Evolutionary conservation across 257 asterid genomes (phyloP).

Genomic region (Osmanthus fragrans): DNA sequence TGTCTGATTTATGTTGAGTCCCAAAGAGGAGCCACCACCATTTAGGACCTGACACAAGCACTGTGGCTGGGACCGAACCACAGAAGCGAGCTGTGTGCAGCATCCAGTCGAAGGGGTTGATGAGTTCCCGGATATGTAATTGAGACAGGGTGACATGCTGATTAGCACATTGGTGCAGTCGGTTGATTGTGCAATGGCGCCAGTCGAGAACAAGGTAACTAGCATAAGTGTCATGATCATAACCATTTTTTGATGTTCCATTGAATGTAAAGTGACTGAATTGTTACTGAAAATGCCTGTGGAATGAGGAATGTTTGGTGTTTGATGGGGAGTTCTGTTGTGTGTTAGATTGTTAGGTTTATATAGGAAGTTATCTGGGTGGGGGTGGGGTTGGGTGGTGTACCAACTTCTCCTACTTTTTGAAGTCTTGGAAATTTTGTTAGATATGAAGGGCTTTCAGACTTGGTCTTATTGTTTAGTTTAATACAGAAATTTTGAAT

Average conservation of each 20-base stretch:
- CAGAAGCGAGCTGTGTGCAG: conserved; percentile 69
- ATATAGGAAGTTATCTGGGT: conserved; percentile 2
- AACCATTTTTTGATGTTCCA: conserved; percentile 41
- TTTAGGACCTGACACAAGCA: conserved; percentile 74
- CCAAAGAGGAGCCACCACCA: conserved; percentile 62
- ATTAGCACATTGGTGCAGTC: conserved; percentile 73
- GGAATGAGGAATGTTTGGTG: conserved; percentile 12
- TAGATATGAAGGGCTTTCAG: background rate
- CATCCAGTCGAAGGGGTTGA: conserved; percentile 63
- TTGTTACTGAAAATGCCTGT: background rate
- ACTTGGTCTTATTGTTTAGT: background rate
- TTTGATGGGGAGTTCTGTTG: conserved; percentile 15
- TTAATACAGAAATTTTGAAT: background rate
- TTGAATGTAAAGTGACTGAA: conserved; percentile 19
- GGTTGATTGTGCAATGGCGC: conserved; percentile 49
- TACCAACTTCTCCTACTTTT: conserved; percentile 32
- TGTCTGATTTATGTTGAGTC: conserved; percentile 70
- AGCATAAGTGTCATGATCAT: conserved; percentile 35
- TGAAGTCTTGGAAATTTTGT: conserved; percentile 10
- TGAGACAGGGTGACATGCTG: conserved; percentile 91
- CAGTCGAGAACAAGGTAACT: conserved; percentile 32
- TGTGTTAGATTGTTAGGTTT: conserved; percentile 1
- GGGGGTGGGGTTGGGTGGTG: conserved; percentile 6
- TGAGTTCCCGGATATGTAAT: conserved; percentile 71
- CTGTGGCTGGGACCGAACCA: conserved; percentile 58